Evolutionary conservation across 306 rosid species (phyloP).

Genomic region (Fragaria nilgerrensis): DNA sequence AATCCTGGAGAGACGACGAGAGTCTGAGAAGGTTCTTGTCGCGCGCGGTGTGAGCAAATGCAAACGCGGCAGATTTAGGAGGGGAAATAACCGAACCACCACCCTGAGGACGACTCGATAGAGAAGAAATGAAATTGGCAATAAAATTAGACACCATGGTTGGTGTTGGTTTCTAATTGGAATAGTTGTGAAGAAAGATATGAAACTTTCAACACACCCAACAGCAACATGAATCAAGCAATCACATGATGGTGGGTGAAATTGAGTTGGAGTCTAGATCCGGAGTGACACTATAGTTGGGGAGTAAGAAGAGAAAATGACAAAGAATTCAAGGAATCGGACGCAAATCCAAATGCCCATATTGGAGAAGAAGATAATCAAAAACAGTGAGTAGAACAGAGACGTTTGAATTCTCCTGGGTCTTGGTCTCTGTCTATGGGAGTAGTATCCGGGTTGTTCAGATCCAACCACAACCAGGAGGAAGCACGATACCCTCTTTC

Average conservation of each 20-base stretch:
- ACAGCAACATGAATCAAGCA: constrained; percentile 4
- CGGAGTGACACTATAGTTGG: constrained; percentile 14
- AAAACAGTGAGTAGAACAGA: too few relatives aligned
- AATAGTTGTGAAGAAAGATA: neutral
- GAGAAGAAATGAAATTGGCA: constrained; percentile 40
- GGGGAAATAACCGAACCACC: constrained; percentile 24
- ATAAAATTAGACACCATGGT: constrained; percentile 58
- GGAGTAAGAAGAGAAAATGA: constrained; percentile 3
- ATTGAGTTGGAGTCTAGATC: constrained; percentile 2
- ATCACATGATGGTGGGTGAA: neutral
- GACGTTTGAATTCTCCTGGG: neutral
- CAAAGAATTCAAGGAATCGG: neutral
- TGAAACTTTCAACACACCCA: constrained; percentile 9
- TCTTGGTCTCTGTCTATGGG: constrained; percentile 1
- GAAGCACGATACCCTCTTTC: neutral
- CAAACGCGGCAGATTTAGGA: constrained; percentile 21
- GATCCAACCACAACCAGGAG: constrained; percentile 14
- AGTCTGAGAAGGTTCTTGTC: constrained; percentile 47
- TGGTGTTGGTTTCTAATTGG: neutral
- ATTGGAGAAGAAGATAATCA: neutral
- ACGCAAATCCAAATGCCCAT: constrained; percentile 7
- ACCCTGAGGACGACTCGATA: constrained; percentile 36
- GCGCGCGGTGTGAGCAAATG: constrained; percentile 14
- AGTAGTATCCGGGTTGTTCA: constrained; percentile 1
- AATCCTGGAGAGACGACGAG: constrained; percentile 85